phyloP scores from a whole-genome alignment of 768 basidiomycete genomes.

The Termitomyces heimii region DNA sequence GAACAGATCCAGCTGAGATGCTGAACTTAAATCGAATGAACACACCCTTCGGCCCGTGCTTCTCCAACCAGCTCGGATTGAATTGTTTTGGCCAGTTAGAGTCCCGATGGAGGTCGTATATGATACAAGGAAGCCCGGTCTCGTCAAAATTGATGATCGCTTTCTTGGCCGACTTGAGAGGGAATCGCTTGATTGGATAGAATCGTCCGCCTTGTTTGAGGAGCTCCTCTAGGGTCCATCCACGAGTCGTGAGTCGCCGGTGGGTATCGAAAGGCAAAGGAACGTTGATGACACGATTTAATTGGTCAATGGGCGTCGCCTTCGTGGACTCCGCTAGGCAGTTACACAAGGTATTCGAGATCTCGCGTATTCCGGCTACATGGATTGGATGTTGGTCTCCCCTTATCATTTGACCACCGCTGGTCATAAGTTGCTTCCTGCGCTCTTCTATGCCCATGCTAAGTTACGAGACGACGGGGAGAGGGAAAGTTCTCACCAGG shows the following conservation, averaged over 20 bases:
- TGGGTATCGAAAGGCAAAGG: background rate
- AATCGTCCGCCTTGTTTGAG: constrained; percentile 16
- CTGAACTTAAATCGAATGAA: background rate
- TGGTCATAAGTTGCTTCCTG: background rate
- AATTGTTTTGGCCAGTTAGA: constrained; percentile 55
- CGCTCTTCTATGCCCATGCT: background rate
- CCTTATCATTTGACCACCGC: background rate
- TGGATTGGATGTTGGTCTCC: background rate
- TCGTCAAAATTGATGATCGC: constrained; percentile 41
- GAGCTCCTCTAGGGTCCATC: constrained; percentile 42
- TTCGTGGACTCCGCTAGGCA: background rate
- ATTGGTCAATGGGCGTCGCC: background rate
- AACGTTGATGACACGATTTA: background rate
- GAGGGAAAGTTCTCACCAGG: background rate
- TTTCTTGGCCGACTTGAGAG: constrained; percentile 21
- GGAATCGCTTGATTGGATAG: constrained; percentile 30
- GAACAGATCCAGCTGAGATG: background rate
- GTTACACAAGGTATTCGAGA: background rate
- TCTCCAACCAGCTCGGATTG: constrained; percentile 46
- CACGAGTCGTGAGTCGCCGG: constrained; percentile 13
- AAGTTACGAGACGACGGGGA: background rate
- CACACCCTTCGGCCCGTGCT: constrained; percentile 24
- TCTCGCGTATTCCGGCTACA: background rate
- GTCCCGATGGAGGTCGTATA: constrained; percentile 53
- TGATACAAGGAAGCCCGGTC: constrained; percentile 54